Evolutionary conservation across 176 grass and related monocot genomes (phyloP), one percentile per base, ranked within the genome.

Genomic region (Musa itinerans): DNA sequence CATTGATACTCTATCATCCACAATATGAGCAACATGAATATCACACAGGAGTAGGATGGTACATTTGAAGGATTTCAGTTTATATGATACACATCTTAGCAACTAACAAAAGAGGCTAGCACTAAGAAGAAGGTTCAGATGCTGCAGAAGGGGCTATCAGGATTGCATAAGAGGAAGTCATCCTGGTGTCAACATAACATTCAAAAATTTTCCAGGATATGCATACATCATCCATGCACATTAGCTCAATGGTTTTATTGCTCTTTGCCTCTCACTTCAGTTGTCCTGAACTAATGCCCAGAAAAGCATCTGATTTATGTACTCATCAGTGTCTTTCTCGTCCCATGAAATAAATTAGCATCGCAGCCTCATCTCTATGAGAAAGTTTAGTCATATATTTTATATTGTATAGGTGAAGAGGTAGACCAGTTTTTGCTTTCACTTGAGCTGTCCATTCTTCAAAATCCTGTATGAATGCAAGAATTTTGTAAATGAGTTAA

Each of bases 261-360:
- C n/a, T 65, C 48, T 17, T 72, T 50, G 22, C 20, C 21, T 52
- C 19, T 73, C 48, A 64, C 22, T 52, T 87, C 78, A 86, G 59
- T 81, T 79, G 24, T 85, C 82, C 76, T 88, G 87, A 63, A 90
- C 63, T 27, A 96, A 75, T 26, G 93, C 53, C 0, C 87, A 86
- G 74, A 96, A 88, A 52, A 96, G 68, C 74, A 92, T 85, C 75
- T 89, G 78, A 75, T 96, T 92, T 22, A 87, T 85, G 67, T 90
- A 83, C 48, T 82, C 80, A 53, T 63, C 72, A 13, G 56, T 15
- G 20, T 65, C 68, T 54, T 83, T 82, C 12, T 68, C 79, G 59
- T 87, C 85, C 48, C 86, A 89, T 96, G 87, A 73, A 21, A 81
- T 54, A 56, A 50, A 20, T 67, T 76, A 74, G 3, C 17, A 62